A percentile compares a stretch with the other conserved stretches of the same genome.
phyloP scores from a whole-genome alignment of 306 rosid genomes.

The Pueraria montana region DNA sequence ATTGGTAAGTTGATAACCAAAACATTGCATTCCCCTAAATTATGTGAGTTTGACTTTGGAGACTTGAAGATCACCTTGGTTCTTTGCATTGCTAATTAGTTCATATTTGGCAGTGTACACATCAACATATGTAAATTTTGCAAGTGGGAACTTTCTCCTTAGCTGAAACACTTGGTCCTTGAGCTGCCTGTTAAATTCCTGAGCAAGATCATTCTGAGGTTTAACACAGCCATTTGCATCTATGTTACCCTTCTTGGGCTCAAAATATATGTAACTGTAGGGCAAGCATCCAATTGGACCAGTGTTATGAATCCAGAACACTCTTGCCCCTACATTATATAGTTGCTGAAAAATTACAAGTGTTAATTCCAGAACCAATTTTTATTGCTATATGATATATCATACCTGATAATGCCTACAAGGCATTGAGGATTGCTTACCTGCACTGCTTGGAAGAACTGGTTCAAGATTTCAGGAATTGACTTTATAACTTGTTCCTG shows the following conservation, averaged over 20 bases:
- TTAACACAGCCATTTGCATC: slow-evolving; percentile 76
- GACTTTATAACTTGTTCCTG: slow-evolving; percentile 68
- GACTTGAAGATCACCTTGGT: slow-evolving; percentile 56
- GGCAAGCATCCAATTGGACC: slow-evolving; percentile 93
- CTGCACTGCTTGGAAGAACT: slow-evolving; percentile 64
- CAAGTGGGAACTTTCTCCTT: slow-evolving; percentile 60
- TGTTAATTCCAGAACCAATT: slow-evolving; percentile 36
- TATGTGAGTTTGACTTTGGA: neutral
- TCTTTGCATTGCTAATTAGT: slow-evolving; percentile 66
- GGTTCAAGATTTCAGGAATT: slow-evolving; percentile 70
- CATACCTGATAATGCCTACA: neutral
- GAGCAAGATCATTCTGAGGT: slow-evolving; percentile 77
- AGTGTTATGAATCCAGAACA: slow-evolving; percentile 84
- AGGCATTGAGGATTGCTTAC: slow-evolving; percentile 48
- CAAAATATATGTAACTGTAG: slow-evolving; percentile 54
- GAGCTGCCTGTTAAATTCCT: slow-evolving; percentile 76
- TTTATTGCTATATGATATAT: neutral
- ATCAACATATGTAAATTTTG: slow-evolving; percentile 74
- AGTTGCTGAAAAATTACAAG: slow-evolving; percentile 59
- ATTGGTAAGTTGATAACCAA: neutral
- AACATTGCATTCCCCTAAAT: slow-evolving; percentile 8
- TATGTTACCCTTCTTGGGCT: slow-evolving; percentile 61
- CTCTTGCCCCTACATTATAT: slow-evolving; percentile 78
- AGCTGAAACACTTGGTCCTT: slow-evolving; percentile 58
- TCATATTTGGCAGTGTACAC: slow-evolving; percentile 73